A percentile compares a stretch with the other conserved stretches of the same genome.
Evolutionary conservation across 2,329 filamentous ascomycete species (phyloP).

Genomic region (Clonostachys rosea): DNA sequence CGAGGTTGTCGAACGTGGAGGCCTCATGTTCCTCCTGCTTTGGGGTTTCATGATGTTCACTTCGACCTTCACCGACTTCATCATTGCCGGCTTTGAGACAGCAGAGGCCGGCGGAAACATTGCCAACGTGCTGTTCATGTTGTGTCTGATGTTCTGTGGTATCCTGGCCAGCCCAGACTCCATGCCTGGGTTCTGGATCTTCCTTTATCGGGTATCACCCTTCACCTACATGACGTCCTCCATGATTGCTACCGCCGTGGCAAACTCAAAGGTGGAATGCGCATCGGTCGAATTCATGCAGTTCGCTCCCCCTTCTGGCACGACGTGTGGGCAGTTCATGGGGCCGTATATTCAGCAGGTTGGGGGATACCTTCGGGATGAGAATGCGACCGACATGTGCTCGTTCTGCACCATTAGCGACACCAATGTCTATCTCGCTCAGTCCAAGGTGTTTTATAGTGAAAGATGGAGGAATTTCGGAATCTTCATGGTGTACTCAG

Average conservation of each 20-base stretch:
- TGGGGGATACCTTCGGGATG: slow-evolving; percentile 57
- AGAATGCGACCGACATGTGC: slow-evolving; percentile 37
- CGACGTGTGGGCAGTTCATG: slow-evolving; percentile 55
- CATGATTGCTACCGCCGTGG: slow-evolving; percentile 17
- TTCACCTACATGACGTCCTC: slow-evolving; percentile 20
- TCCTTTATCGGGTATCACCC: slow-evolving; percentile 66
- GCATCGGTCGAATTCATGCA: slow-evolving; percentile 57
- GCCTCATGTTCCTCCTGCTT: slow-evolving; percentile 59
- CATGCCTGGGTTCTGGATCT: slow-evolving; percentile 68
- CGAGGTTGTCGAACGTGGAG: slow-evolving; percentile 40
- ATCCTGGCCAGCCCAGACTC: slow-evolving; percentile 54
- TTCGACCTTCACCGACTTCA: slow-evolving; percentile 67
- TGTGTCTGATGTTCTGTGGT: slow-evolving; percentile 49
- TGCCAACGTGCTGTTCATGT: slow-evolving; percentile 54
- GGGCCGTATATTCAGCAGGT: slow-evolving; percentile 41
- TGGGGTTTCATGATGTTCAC: slow-evolving; percentile 62
- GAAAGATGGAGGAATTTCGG: slow-evolving; percentile 61
- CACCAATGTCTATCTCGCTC: slow-evolving; percentile 47
- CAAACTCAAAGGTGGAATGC: slow-evolving; percentile 36
- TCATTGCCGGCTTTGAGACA: slow-evolving; percentile 64
- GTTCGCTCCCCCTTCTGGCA: slow-evolving; percentile 50
- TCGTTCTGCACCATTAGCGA: slow-evolving; percentile 46
- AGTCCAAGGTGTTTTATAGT: slow-evolving; percentile 42
- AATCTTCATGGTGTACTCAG: slow-evolving; percentile 46
- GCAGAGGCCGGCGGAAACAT: slow-evolving; percentile 64